Base-by-base conservation (phyloP, 371 early-diverging fungal species). In the Circinella umbellata region DNA sequence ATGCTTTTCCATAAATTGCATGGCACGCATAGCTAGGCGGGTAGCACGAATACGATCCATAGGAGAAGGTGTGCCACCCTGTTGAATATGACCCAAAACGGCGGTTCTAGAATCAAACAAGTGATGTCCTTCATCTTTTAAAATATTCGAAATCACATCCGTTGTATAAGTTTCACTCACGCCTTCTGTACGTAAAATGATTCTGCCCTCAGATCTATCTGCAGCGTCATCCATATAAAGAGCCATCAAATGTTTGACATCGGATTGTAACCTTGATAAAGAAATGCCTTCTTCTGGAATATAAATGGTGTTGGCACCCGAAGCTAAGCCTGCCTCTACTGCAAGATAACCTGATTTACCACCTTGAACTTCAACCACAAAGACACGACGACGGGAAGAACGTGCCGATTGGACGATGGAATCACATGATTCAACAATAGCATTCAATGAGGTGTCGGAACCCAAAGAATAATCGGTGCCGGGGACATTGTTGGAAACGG, bases 361-460 rank as follows among this genome's bases (percentile, higher is more conserved):
- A 63, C 99, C 99, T 74, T 97, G 97, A 36, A 98, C 96, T 85
- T 99, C 99, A 20, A 99, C 95, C 14, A 99, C 92, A 88, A 99
- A 98, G 13, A 98, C 97, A 47, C 96, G 90, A 63, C 94, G 94
- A 72, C 96, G 88, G 51, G 92, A 91, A 18, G 98, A 93, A 15
- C 92, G 91, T 13, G 98, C 96, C 67, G 93, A 94, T 74, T 95
- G 92, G 80, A 95, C 95, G 78, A 99, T 95, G 67, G 93, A 88
- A 83, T 99, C 99, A 70, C 98, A 95, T 5, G 96, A 85, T 49
- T 91, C 91, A 67, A 96, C 93, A 78, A 99, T 98, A 37, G 92
- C 94, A 80, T 99, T 99, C 67, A 99, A 80, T 9, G 99, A 95
- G 17, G 99, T 99, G 74, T 99, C 99, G 18, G 92, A 88, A 14